Conservation (phyloP, 306 rosid species). For the Trifolium repens region DNA sequence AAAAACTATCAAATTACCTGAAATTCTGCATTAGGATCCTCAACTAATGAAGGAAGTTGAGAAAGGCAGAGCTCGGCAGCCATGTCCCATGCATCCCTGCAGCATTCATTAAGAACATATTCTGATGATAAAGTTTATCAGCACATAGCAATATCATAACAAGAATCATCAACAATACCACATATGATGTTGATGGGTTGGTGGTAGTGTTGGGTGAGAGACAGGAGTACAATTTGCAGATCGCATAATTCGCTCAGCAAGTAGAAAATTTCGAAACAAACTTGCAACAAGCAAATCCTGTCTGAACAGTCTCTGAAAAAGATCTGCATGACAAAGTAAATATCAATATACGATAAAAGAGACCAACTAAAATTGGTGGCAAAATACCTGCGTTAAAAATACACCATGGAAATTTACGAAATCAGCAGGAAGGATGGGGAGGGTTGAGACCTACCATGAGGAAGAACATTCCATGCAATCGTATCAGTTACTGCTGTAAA, state of each 20-base stretch:
- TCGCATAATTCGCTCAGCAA: constrained; percentile 98
- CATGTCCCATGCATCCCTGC: constrained; percentile 99
- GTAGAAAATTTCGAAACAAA: constrained; percentile 89
- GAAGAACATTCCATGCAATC: constrained; percentile 99
- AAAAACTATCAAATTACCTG: constrained; percentile 56
- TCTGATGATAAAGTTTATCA: constrained; percentile 32
- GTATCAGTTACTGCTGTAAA: constrained; percentile 99
- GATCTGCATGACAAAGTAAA: constrained; percentile 62
- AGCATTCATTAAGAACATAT: constrained; percentile 36
- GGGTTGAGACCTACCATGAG: constrained; percentile 70
- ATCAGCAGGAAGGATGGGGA: constrained; percentile 2
- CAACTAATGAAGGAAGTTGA: constrained; percentile 89
- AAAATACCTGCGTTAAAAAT: constrained; percentile 23
- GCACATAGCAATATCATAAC: constrained; percentile 32
- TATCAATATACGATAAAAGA: constrained; percentile 20
- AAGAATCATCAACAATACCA: constrained; percentile 63
- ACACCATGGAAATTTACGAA: constrained; percentile 5
- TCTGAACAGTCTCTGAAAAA: constrained; percentile 94
- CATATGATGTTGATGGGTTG: constrained; percentile 99
- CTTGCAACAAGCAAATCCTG: constrained; percentile 97
- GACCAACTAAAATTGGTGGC: constrained; percentile 32
- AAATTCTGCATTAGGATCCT: constrained; percentile 85
- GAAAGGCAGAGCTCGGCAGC: constrained; percentile 99
- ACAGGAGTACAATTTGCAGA: constrained; percentile 97
- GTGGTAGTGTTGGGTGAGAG: constrained; percentile 87